Base-by-base conservation (phyloP, 352 stramenopile genomes). In the Globisporangium polare region DNA sequence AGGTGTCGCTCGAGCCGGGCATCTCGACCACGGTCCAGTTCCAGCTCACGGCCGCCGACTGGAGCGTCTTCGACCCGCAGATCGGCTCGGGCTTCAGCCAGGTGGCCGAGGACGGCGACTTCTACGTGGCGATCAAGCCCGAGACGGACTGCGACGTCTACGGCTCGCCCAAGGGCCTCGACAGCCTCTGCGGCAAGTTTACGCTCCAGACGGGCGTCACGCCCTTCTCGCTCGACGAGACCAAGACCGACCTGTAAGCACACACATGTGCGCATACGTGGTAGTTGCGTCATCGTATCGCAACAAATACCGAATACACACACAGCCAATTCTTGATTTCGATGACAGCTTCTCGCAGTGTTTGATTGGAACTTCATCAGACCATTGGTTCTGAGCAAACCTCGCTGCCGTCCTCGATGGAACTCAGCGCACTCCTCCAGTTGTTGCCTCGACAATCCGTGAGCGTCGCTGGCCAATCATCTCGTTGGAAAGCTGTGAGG, bases 1-100 rank as follows among this genome's bases (percentile, higher is more conserved):
- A 95, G 69, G 78, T 96, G 37, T 51, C 72, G 1, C 65, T 94
- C 37, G 41, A 62, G 22, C 68, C 82, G 86, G 83, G n/a, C 13
- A 13, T 43, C 9, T 62, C 55, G 12, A 53, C 42, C 69, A 72
- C 58, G 35, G 74, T 83, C 39, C 43, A 60, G 42, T 83, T 83
- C 61, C 74, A 53, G 37, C 58, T 86, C 45, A 77, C 66, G 2
- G 51, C 50, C 17, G 54, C 65, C 3, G 75, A 80, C 41, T 76
- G 70, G 67, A 74, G 73, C 41, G 72, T 86, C 33, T 86, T 73
- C 55, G 71, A 74, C 47, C 75, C 78, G 13, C 71, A 89, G 58
- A 84, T 89, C 37, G 80, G 78, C 39, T 43, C 75, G 43, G 76
- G 75, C 0, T 76, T 89, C 46, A 76, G 73, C 33, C 67, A 66